These are phyloP conservation scores for Morella rubra DNA, from an alignment of 306 rosid genomes.

Conservation along the genomic window DNA sequence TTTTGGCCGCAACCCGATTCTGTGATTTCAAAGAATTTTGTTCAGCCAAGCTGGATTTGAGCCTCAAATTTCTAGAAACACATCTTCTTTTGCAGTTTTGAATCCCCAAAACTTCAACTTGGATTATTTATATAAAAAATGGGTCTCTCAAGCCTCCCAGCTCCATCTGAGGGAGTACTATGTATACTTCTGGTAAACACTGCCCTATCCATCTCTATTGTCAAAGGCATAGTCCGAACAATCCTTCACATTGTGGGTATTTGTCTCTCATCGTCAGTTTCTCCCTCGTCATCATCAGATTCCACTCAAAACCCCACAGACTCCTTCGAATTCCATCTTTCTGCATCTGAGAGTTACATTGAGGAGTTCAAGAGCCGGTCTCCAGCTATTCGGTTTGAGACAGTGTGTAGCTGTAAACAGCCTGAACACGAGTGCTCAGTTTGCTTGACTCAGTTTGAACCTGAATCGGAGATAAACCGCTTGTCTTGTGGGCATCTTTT, in stretches of 20 bases:
- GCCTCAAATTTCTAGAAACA: slow-evolving; percentile 7
- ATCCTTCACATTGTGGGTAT: slow-evolving; percentile 72
- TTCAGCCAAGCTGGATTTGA: slow-evolving; percentile 14
- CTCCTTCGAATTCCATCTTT: slow-evolving; percentile 38
- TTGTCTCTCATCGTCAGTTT: slow-evolving; percentile 49
- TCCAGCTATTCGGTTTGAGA: slow-evolving; percentile 54
- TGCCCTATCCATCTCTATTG: slow-evolving; percentile 66
- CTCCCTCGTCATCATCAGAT: slow-evolving; percentile 42
- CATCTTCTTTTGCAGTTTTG: slow-evolving; percentile 2
- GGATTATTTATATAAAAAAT: slow-evolving; percentile 32
- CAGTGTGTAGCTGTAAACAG: slow-evolving; percentile 33
- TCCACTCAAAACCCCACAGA: slow-evolving; percentile 42
- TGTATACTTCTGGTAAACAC: slow-evolving; percentile 71
- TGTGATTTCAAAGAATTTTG: background rate
- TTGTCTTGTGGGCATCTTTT: slow-evolving; percentile 85
- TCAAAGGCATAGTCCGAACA: slow-evolving; percentile 72
- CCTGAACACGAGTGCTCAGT: slow-evolving; percentile 73
- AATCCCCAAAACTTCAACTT: slow-evolving; percentile 7
- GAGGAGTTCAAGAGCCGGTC: slow-evolving; percentile 59
- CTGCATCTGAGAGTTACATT: slow-evolving; percentile 47
- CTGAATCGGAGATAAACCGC: slow-evolving; percentile 70
- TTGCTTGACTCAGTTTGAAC: slow-evolving; percentile 67
- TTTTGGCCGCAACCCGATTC: background rate
- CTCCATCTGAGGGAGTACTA: slow-evolving; percentile 89
- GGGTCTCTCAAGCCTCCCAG: slow-evolving; percentile 95